phyloP scores from a whole-genome alignment of 176 grass and related monocot species.

The Dactylis glomerata region DNA sequence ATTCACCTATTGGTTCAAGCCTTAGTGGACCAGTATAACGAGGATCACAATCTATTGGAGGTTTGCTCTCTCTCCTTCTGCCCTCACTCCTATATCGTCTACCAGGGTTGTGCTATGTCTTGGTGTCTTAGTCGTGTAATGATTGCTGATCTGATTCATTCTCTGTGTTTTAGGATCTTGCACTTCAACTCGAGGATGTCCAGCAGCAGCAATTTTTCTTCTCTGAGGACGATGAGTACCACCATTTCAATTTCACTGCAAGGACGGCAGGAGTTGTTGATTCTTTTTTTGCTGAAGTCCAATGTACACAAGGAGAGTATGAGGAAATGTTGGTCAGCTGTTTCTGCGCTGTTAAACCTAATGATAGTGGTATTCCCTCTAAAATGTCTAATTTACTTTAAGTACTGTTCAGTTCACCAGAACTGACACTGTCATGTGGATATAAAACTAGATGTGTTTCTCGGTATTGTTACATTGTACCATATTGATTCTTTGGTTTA shows the following conservation, averaged over 20 bases:
- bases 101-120: neutral
- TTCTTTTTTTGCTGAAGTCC: neutral
- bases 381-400: neutral
- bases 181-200: neutral
- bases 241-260: neutral
- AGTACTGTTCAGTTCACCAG: neutral
- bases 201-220: neutral
- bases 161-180: neutral
- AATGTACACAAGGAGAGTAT: neutral
- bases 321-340: neutral
- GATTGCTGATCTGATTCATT: neutral
- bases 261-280: neutral
- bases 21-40: neutral
- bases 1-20: neutral
- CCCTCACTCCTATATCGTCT: neutral
- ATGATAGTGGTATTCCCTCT: neutral
- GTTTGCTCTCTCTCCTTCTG: neutral
- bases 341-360: neutral
- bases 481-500: neutral
- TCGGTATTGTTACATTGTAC: no score
- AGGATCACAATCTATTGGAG: neutral
- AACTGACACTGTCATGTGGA: neutral
- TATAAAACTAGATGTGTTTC: neutral
- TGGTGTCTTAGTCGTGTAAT: neutral
- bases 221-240: neutral